A percentile compares a stretch with the other conserved stretches of the same genome.
Conservation (phyloP, 2,329 filamentous ascomycete species). For the Claviceps digitariae region DNA sequence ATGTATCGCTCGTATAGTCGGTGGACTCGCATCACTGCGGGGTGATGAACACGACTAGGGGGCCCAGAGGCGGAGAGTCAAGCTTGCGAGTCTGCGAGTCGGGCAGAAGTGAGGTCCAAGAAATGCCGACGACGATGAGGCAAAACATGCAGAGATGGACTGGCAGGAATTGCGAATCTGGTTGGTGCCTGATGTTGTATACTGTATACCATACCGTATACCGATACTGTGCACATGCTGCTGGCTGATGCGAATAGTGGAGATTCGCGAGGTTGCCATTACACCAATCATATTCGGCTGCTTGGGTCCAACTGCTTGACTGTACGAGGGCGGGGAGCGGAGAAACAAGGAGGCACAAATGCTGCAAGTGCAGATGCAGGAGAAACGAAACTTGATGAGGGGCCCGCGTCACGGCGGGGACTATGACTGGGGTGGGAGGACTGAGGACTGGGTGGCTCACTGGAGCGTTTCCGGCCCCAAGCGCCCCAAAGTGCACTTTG, state of each 20-base stretch:
- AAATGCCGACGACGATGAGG: too few relatives aligned
- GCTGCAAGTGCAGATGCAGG: neutral
- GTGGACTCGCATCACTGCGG: neutral
- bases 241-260: too few relatives aligned
- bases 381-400: neutral
- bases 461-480: neutral
- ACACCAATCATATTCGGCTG: too few relatives aligned
- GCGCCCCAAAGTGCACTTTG: too few relatives aligned
- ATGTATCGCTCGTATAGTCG: neutral
- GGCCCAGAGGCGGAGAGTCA: neutral
- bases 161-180: too few relatives aligned
- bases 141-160: too few relatives aligned
- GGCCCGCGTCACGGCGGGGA: constrained; percentile 2
- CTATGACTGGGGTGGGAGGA: neutral
- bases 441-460: neutral
- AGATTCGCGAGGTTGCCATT: too few relatives aligned
- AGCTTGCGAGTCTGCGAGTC: too few relatives aligned
- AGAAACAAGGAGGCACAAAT: neutral
- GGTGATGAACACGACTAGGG: neutral
- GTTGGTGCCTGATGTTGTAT: too few relatives aligned
- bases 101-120: neutral
- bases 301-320: too few relatives aligned
- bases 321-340: neutral
- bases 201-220: too few relatives aligned
- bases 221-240: too few relatives aligned